Evolutionary conservation across 169 alveolate species (phyloP), one percentile per base, ranked within the genome.

Genomic region (Plasmodium malariae): DNA sequence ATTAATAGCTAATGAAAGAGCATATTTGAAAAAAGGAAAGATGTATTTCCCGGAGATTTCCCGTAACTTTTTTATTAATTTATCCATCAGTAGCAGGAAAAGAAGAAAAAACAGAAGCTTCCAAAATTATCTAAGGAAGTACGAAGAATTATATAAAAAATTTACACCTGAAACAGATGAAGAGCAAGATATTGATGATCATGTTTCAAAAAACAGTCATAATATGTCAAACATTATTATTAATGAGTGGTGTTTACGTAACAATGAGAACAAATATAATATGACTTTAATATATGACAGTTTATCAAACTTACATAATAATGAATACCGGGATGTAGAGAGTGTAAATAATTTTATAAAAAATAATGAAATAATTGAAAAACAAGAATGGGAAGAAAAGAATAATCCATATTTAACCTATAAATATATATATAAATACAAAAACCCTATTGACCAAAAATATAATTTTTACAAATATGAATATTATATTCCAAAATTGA

Each of bases 81-180:
- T 51, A 45, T 67, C 36, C 34, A 30, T 60, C 11, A 54, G 14
- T 34, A 36, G 67, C 34, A 70, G 9, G 6, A 57, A 80, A 9
- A 65, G 26, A 11, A 37, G 37, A n/a, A 80, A 60, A 63, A 57
- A 45, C 7, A 78, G 57, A 69, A 19, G 48, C 45, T 30, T 63
- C 57, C 30, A 80, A 43, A 63, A 12, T 11, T 40, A 43, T 60
- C 74, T 80, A 32, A 68, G 83, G 40, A 80, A 80, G 49, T 80
- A 80, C 21, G 90, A 80, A 80, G 90, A 80, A 51, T 51, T 80
- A 26, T 80, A 80, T 68, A 26, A 80, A 80, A 67, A 65, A 80
- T 80, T 67, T 80, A 80, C 55, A 36, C 73, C 85, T 30, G 60
- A 80, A 63, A 19, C 7, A 19, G 72, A 24, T 34, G 72, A 54